Evolutionary conservation across 345 rosid genomes (phyloP).

Genomic region (Leavenworthia alabamica): DNA sequence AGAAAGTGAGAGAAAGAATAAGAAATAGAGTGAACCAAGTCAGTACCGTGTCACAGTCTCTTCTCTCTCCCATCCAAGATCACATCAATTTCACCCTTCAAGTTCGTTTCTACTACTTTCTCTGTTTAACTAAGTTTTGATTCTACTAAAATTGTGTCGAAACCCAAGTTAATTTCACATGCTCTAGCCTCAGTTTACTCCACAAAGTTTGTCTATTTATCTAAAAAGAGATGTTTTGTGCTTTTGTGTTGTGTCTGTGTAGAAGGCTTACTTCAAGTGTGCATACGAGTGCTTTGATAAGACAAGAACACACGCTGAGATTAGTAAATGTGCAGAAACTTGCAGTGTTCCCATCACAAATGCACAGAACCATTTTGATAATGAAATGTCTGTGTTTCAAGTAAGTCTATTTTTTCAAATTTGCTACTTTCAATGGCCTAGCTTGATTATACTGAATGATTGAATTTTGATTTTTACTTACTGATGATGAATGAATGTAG

Average conservation of each 20-base stretch:
- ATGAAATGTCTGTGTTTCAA: conserved; percentile 78
- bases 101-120: conserved; percentile 30
- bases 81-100: conserved; percentile 91
- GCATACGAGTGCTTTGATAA: conserved; percentile 90
- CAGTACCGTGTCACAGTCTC: conserved; percentile 58
- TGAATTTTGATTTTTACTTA: not conserved
- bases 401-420: conserved; percentile 32
- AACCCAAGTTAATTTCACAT: too few species aligned
- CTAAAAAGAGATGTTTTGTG: not conserved
- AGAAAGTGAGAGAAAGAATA: conserved; percentile 57
- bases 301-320: conserved; percentile 63
- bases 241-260: conserved; percentile 24
- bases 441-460: not conserved
- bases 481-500: conserved; percentile 49
- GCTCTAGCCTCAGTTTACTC: too few species aligned
- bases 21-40: conserved; percentile 62
- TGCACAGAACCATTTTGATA: conserved; percentile 71
- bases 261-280: conserved; percentile 92
- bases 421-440: not conserved
- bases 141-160: not conserved
- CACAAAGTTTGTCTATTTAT: not conserved
- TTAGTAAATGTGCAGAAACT: conserved; percentile 65
- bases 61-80: conserved; percentile 70
- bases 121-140: not conserved
- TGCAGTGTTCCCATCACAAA: conserved; percentile 71